These are phyloP conservation scores for Zygotorulaspora chibaensis DNA, from an alignment of 805 yeast genomes.

Conservation along the genomic window DNA sequence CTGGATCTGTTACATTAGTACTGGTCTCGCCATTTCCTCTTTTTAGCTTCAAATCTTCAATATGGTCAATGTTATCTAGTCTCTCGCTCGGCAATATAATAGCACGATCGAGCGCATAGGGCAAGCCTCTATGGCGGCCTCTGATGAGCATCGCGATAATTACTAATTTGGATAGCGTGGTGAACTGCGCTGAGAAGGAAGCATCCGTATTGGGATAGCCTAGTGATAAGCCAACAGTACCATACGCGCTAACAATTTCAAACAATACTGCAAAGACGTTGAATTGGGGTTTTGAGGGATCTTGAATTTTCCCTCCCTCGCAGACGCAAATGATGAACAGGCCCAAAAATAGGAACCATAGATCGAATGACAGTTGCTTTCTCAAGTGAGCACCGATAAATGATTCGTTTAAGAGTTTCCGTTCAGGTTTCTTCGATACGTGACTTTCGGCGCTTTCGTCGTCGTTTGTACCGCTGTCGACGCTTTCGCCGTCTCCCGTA, in stretches of 20 bases:
- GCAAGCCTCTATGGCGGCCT: constrained; percentile 95
- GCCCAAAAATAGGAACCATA: constrained; percentile 90
- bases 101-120: constrained; percentile 90
- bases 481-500: constrained; percentile 12
- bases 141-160: constrained; percentile 87
- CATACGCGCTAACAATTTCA: constrained; percentile 92
- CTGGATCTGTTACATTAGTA: constrained; percentile 24
- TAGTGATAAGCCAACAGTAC: constrained; percentile 88
- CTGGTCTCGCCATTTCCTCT: constrained; percentile 6
- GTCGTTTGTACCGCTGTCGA: constrained; percentile 7
- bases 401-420: constrained; percentile 41
- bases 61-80: constrained; percentile 55
- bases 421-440: constrained; percentile 15
- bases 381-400: constrained; percentile 86
- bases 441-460: constrained; percentile 8
- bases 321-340: constrained; percentile 81
- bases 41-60: constrained; percentile 41
- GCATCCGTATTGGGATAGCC: constrained; percentile 69
- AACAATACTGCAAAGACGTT: constrained; percentile 70
- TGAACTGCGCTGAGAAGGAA: constrained; percentile 72
- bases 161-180: constrained; percentile 70
- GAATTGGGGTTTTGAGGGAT: constrained; percentile 45
- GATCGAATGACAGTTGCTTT: constrained; percentile 85
- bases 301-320: constrained; percentile 61
- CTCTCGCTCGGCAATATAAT: constrained; percentile 75